Base-by-base conservation (phyloP, 2,329 filamentous ascomycete genomes). In the Paraphaeosphaeria minitans region DNA sequence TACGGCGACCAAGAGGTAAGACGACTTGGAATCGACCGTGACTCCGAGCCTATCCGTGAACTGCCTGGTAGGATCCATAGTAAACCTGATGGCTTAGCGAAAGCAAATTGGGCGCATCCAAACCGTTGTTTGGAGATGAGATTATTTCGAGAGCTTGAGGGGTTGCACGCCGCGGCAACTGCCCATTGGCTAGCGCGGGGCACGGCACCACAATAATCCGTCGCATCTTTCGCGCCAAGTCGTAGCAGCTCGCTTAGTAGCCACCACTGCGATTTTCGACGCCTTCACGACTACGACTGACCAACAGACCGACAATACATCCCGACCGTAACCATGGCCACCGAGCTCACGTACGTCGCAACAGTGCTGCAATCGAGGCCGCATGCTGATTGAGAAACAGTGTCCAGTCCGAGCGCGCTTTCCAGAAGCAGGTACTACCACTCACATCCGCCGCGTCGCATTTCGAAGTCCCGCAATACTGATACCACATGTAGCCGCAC, bases 371-470 rank as follows among this genome's bases (percentile, higher is more conserved):
- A n/a, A 39, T 35, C 51, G 29, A 43, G 46, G 58, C 51, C 59
- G 53, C 50, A 57, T 57, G 62, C 74, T 75, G 69, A 75, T 59
- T 62, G 60, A 53, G 53, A 65, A 88, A 97, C 86, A 96, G 93
- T 83, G 95, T 99, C 84, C 95, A 99, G 90, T 96, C 92, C 82
- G 95, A 99, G 90, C 94, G 95, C 87, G 95, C 95, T 88, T 99
- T 91, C 92, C 95, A 98, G 85, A 99, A 99, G 74, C 74, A 76
- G 74, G 74, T 76, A 75, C 70, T 62, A 65, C 64, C 61, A 55
- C 57, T 35, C 61, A 59, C 62, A 53, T 51, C 42, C 58, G 33
- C 49, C 56, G 56, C 63, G 56, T 65, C 50, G 39, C 54, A 39
- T 39, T 22, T 41, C 33, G 55, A 56, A 61, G 55, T 41, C 54